Base-by-base conservation (phyloP, 2,329 filamentous ascomycete genomes). In the Talaromyces islandicus region DNA sequence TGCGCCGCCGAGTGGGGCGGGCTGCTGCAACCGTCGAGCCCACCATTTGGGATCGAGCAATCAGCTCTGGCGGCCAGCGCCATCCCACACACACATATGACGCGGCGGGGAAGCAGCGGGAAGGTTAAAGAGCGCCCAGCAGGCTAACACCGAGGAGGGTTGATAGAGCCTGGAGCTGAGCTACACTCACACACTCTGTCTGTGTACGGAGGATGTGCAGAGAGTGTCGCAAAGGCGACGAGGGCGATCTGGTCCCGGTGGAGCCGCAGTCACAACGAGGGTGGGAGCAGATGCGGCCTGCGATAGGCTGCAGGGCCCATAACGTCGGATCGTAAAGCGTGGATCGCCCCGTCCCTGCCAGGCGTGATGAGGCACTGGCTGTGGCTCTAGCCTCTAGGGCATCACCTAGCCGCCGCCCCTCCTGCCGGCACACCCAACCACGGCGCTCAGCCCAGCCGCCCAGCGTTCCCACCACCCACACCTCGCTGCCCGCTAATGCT, bases 261-360 rank as follows among this genome's bases (percentile, higher is more conserved):
- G 41, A 43, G 41, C 41, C 41, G 41, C 38, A 43, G 38, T 43
- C 41, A 46, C n/a, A 46, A 21, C 43, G 43, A 46, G 43, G 43
- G 43, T 46, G 43, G 43, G 43, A 46, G 43, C 41, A 43, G 17
- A 17, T 7, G 41, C 17, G 41, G 41, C 41, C 48, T 24, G 48
- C 48, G 24, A 52, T 52, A 52, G 48, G 48, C 24, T 52, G 48
- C 17, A 46, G 48, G 12, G 48, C 48, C 48, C 48, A 29, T 29
- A 52, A 52, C 43, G 19, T 60, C 55, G 59, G 56, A 57, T 57
- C 35, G 59, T 50, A 57, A 53, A 41, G 50, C 35, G 57, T 60
- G 58, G 58, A 60, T 60, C 59, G 59, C 56, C 59, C 59, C 57
- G 59, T 58, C 51, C 53, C 43, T 46, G 43, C 43, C 59, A 55